Percentiles rank a stretch among this genome's conserved stretches.
Evolutionary conservation across 2,329 filamentous ascomycete genomes (phyloP).

Genomic region (Ophiostoma novo-ulmi): DNA sequence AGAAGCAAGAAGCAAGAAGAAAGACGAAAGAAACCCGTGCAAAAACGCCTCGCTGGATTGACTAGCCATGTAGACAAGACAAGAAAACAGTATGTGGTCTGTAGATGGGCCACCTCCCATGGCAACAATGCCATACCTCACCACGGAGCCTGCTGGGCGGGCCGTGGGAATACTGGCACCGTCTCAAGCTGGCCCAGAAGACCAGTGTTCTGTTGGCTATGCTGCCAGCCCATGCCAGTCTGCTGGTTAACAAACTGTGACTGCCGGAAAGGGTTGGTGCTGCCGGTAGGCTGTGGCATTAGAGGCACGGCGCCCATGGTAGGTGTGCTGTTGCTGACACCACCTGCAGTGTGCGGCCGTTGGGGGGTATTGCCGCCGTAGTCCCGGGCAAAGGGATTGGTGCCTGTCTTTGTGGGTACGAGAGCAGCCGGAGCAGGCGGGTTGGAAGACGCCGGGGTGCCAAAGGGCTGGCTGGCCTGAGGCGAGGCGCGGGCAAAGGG

Average conservation of each 20-base stretch:
- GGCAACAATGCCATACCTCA: background rate
- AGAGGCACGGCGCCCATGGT: slow-evolving; percentile 41
- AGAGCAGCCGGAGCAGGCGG: slow-evolving; percentile 39
- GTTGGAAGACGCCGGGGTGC: slow-evolving; percentile 35
- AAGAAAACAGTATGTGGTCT: slow-evolving; percentile 10
- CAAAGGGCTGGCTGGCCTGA: slow-evolving; percentile 30
- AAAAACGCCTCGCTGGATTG: slow-evolving; percentile 26
- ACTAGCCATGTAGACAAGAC: slow-evolving; percentile 1
- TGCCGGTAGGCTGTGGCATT: slow-evolving; percentile 73
- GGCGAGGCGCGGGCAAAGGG: slow-evolving; percentile 70
- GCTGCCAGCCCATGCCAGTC: slow-evolving; percentile 85
- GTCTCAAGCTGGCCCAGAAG: slow-evolving; percentile 74
- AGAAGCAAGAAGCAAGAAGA: background rate
- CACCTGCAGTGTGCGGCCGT: slow-evolving; percentile 44
- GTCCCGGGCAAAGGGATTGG: slow-evolving; percentile 55
- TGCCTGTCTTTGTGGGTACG: slow-evolving; percentile 50
- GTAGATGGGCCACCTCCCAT: background rate
- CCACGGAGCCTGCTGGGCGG: slow-evolving; percentile 59
- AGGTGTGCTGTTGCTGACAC: slow-evolving; percentile 64
- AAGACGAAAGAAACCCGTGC: background rate
- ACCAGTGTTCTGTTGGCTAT: slow-evolving; percentile 72
- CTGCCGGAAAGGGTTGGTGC: slow-evolving; percentile 92
- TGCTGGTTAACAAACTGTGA: slow-evolving; percentile 83
- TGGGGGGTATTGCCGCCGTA: slow-evolving; percentile 34
- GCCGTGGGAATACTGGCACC: slow-evolving; percentile 78